Conservation (phyloP, 306 rosid genomes). For the Rosa rugosa region DNA sequence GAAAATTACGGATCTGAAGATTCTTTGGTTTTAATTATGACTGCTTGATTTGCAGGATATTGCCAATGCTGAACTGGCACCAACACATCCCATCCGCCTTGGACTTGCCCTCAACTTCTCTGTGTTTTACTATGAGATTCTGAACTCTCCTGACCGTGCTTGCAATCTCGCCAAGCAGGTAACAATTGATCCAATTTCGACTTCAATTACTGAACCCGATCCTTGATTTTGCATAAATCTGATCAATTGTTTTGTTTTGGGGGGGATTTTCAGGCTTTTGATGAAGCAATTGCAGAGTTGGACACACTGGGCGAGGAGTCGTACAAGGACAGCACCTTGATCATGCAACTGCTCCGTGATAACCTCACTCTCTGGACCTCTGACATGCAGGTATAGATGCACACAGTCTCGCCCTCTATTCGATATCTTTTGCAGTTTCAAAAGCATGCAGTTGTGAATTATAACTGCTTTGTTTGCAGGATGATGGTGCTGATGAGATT, state of each 20-base stretch:
- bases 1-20: constrained; percentile 11
- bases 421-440: neutral
- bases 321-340: constrained; percentile 98
- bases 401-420: neutral
- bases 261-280: constrained; percentile 67
- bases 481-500: constrained; percentile 94
- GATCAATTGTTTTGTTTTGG: neutral
- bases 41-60: constrained; percentile 55
- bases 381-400: constrained; percentile 81
- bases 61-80: constrained; percentile 84
- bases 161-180: constrained; percentile 99
- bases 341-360: constrained; percentile 99
- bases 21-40: too few relatives aligned
- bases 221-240: neutral
- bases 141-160: constrained; percentile 97
- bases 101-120: constrained; percentile 98
- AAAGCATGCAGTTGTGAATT: neutral
- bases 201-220: neutral
- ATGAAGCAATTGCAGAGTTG: constrained; percentile 98
- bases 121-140: constrained; percentile 93
- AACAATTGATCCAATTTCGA: constrained; percentile 5
- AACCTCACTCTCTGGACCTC: constrained; percentile 99
- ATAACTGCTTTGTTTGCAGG: constrained; percentile 42
- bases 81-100: constrained; percentile 96
- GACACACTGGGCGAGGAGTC: constrained; percentile 98